Percentiles rank a stretch among this genome's conserved stretches.
Conservation (phyloP, 2,329 filamentous ascomycete species). For the Phialocephala sp. region DNA sequence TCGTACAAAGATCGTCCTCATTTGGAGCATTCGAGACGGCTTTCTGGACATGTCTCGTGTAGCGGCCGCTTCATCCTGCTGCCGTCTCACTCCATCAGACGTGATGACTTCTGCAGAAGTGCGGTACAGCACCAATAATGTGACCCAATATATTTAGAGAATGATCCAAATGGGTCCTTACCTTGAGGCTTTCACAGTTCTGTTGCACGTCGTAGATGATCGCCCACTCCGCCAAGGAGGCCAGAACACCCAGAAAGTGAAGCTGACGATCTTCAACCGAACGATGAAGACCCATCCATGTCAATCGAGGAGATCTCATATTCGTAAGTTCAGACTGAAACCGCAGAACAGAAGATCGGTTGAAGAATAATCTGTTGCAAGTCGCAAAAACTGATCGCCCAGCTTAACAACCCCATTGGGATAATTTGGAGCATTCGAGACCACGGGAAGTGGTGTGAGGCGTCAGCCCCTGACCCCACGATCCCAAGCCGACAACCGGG, state of each 20-base stretch:
- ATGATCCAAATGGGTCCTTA: background rate
- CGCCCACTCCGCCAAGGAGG: constrained; percentile 18
- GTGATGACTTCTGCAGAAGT: background rate
- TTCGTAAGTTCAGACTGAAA: background rate
- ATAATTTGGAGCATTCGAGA: constrained; percentile 18
- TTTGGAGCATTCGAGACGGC: constrained; percentile 20
- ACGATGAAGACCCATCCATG: constrained; percentile 15
- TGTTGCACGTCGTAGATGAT: constrained; percentile 19
- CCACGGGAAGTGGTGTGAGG: constrained; percentile 10
- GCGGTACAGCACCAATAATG: background rate
- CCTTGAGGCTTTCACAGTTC: too few species aligned
- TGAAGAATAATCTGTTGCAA: constrained; percentile 16
- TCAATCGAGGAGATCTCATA: background rate
- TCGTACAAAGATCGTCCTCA: constrained; percentile 16
- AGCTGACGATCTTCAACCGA: constrained; percentile 13
- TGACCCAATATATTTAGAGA: background rate
- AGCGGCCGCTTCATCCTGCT: background rate
- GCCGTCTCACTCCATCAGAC: background rate
- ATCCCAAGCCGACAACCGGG: constrained; percentile 8
- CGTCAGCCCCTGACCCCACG: constrained; percentile 14
- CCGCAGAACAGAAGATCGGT: background rate
- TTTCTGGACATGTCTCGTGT: background rate
- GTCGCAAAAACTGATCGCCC: constrained; percentile 17
- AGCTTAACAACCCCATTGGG: constrained; percentile 17
- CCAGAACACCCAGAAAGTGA: constrained; percentile 15